Percentiles rank a stretch among this genome's conserved stretches.
phyloP scores from a whole-genome alignment of 495 filamentous ascomycete genomes.

The Cenococcum geophilum region DNA sequence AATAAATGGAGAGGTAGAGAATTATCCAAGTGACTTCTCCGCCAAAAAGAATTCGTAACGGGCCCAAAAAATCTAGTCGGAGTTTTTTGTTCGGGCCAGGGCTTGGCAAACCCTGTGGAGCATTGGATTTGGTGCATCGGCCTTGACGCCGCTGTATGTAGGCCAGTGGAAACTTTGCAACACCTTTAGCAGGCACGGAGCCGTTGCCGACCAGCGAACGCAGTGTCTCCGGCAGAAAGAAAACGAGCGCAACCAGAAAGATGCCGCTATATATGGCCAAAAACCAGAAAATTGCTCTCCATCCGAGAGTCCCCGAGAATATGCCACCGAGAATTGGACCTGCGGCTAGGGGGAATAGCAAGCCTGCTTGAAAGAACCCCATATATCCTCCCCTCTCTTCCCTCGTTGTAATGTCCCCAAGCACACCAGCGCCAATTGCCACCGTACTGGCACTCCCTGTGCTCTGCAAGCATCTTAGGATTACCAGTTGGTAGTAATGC shows the following conservation, averaged over 20 bases:
- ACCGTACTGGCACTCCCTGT: constrained; percentile 50
- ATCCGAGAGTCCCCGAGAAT: constrained; percentile 48
- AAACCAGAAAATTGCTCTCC: constrained; percentile 55
- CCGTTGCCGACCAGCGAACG: constrained; percentile 50
- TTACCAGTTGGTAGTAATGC: constrained; percentile 45
- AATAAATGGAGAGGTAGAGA: constrained; percentile 47
- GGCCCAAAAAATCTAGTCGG: constrained; percentile 39
- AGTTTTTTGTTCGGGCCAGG: constrained; percentile 22
- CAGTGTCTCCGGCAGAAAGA: constrained; percentile 51
- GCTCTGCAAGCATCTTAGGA: constrained; percentile 48
- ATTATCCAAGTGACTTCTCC: constrained; percentile 34
- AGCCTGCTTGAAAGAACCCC: constrained; percentile 49
- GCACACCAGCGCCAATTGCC: constrained; percentile 51
- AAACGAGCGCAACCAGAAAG: constrained; percentile 41
- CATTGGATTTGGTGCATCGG: not conserved
- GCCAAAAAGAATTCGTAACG: constrained; percentile 38
- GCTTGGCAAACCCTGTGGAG: not conserved
- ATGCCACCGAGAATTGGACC: constrained; percentile 53
- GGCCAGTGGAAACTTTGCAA: constrained; percentile 38
- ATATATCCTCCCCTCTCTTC: constrained; percentile 51
- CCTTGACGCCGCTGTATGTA: constrained; percentile 34
- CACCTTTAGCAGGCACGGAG: constrained; percentile 27
- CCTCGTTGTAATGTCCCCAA: constrained; percentile 50
- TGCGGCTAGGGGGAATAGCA: constrained; percentile 45
- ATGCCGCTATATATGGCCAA: constrained; percentile 36